Evolutionary conservation across 352 stramenopile species (phyloP), one percentile per base, ranked within the genome.

Genomic region (Pythium sukuiense): DNA sequence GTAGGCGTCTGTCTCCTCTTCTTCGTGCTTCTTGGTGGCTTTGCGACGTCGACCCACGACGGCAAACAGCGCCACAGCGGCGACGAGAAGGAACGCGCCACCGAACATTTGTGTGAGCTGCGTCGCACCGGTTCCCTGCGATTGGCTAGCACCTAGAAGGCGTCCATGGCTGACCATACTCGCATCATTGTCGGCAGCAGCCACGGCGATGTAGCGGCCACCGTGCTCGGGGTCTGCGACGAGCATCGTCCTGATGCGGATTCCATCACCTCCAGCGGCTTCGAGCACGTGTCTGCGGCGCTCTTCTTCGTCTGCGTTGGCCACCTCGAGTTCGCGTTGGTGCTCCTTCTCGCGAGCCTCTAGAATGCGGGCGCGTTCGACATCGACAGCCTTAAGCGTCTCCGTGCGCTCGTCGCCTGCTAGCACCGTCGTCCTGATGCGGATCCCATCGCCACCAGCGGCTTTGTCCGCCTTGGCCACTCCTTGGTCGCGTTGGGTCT

Each of bases 31-130:
- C 57, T 55, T 64, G 32, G 43, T 20, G 13, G 27, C 33, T 50
- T 64, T 57, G 41, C 64, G 64, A 41, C 64, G 64, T 26, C 64
- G 56, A 7, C 20, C 35, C 4, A 52, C 39, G 41, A 61, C 37
- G 11, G 57, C 64, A 20, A 65, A n/a, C 2, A 70, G 57, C 12
- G 64, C 64, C 20, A 70, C 30, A 18, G 37, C 64, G 7, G 50
- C 64, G 12, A 70, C 49, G 7, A 70, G 32, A 18, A 70, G 14
- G 56, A 70, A 65, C 7, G 64, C 64, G 8, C 56, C 64, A 2
- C 64, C 64, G 27, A 70, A 61, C 50, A 65, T 61, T 24, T 70
- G 64, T 13, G 57, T 20, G 3, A 70, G 37, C 12, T 65, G 48
- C 5, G 46, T 59, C 32, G 48, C 52, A 3, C 32, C 60, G 48